Evolutionary conservation across 306 rosid species (phyloP).

Genomic region (Quillaja saponaria): DNA sequence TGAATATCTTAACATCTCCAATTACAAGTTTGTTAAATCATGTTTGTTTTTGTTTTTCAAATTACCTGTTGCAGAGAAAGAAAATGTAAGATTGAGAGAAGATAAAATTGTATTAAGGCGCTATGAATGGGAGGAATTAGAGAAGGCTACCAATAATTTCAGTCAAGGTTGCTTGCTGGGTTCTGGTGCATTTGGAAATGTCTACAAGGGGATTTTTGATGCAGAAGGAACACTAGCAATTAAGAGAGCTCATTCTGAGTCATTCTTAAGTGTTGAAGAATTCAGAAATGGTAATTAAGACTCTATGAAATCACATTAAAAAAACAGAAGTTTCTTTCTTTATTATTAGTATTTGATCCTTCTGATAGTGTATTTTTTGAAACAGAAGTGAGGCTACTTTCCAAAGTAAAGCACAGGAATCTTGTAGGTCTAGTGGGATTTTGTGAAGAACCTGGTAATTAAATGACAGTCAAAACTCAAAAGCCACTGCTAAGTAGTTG

Average conservation of each 20-base stretch:
- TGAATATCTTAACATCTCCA: background rate
- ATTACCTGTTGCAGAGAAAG: conserved; percentile 19
- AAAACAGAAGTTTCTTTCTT: background rate
- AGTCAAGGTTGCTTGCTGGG: conserved; percentile 65
- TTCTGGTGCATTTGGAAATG: conserved; percentile 77
- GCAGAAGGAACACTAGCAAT: conserved; percentile 62
- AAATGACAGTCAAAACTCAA: background rate
- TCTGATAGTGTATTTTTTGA: conserved; percentile 22
- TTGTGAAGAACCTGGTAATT: conserved; percentile 74
- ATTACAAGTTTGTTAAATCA: too few species aligned
- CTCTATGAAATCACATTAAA: background rate
- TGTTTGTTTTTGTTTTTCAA: background rate
- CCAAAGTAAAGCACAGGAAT: conserved; percentile 66
- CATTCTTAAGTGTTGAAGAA: conserved; percentile 56
- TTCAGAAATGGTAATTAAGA: conserved; percentile 62
- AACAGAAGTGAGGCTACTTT: conserved; percentile 71
- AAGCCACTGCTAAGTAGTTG: conserved; percentile 17
- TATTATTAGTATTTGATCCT: background rate
- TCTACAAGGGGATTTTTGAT: conserved; percentile 62
- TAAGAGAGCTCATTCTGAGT: conserved; percentile 63
- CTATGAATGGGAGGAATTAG: conserved; percentile 58
- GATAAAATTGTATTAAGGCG: conserved; percentile 50
- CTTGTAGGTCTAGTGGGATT: conserved; percentile 74
- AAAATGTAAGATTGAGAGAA: conserved; percentile 29
- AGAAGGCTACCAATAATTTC: conserved; percentile 68